Evolutionary conservation across 1,139 yeast genomes (phyloP).

Genomic region (Geotrichum siamense): DNA sequence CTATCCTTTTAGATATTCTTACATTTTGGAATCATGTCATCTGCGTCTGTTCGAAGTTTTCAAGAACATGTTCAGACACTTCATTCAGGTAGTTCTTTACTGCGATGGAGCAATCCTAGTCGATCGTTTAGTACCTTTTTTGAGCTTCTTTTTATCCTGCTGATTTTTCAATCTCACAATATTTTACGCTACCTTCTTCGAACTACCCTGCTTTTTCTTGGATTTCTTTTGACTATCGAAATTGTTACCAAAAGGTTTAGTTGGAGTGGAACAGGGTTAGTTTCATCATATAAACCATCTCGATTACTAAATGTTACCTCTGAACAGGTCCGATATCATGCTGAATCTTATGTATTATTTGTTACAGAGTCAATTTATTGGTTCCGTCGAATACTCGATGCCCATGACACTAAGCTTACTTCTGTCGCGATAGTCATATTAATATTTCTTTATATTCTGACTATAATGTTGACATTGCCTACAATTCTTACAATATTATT

Average conservation of each 20-base stretch:
- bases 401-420: conserved; percentile 61
- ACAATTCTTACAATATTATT: conserved; percentile 52
- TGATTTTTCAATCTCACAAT: conserved; percentile 63
- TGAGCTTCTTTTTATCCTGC: conserved; percentile 49
- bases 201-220: conserved; percentile 34
- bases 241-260: conserved; percentile 31
- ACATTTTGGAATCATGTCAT: no score
- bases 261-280: conserved; percentile 31
- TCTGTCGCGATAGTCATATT: conserved; percentile 63
- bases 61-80: conserved; percentile 14
- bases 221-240: conserved; percentile 31
- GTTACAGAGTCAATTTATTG: conserved; percentile 33
- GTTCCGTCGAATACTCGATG: conserved; percentile 54
- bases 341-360: conserved; percentile 28
- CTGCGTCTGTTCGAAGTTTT: conserved; percentile 17
- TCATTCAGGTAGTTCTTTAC: conserved; percentile 29
- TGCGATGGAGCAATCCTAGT: conserved; percentile 80
- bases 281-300: conserved; percentile 33
- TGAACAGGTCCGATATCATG: conserved; percentile 30
- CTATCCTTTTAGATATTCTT: no score
- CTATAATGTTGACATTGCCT: conserved; percentile 72
- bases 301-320: conserved; percentile 31
- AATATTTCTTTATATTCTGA: conserved; percentile 61
- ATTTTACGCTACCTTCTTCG: conserved; percentile 62
- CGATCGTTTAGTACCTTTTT: conserved; percentile 75